Percentiles rank a stretch among this genome's conserved stretches.
phyloP scores from a whole-genome alignment of 306 rosid species.

The Vigna unguiculata region DNA sequence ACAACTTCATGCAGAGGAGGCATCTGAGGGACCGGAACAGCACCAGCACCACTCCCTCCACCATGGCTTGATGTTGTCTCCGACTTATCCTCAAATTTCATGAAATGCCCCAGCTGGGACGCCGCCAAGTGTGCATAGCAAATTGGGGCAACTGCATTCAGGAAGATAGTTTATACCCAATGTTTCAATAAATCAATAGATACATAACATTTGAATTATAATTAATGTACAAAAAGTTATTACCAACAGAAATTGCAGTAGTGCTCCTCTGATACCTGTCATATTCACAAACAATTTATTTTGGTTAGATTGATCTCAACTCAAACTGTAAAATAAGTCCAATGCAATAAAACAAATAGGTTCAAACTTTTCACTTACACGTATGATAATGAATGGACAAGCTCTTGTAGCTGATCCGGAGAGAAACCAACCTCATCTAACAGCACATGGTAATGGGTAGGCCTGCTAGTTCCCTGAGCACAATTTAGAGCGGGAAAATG shows the following conservation, averaged over 20 bases:
- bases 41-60: constrained; percentile 66
- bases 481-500: constrained; percentile 3
- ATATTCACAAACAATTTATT: constrained; percentile 2
- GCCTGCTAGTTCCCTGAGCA: constrained; percentile 90
- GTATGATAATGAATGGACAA: constrained; percentile 93
- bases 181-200: constrained; percentile 6
- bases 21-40: constrained; percentile 80
- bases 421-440: constrained; percentile 80
- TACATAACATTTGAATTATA: not conserved
- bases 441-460: constrained; percentile 93
- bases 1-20: constrained; percentile 77
- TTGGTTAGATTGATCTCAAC: not conserved
- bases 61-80: constrained; percentile 94
- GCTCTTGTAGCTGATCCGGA: constrained; percentile 88
- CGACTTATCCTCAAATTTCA: constrained; percentile 81
- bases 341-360: constrained; percentile 31
- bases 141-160: constrained; percentile 77
- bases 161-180: not conserved
- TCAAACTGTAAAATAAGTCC: not conserved
- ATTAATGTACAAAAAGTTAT: constrained; percentile 6
- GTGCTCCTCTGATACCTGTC: constrained; percentile 96
- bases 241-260: constrained; percentile 95
- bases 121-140: constrained; percentile 98
- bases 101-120: constrained; percentile 73
- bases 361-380: constrained; percentile 71